Conservation (phyloP, 139 green algal genomes). For the Haematococcus lacustris region DNA sequence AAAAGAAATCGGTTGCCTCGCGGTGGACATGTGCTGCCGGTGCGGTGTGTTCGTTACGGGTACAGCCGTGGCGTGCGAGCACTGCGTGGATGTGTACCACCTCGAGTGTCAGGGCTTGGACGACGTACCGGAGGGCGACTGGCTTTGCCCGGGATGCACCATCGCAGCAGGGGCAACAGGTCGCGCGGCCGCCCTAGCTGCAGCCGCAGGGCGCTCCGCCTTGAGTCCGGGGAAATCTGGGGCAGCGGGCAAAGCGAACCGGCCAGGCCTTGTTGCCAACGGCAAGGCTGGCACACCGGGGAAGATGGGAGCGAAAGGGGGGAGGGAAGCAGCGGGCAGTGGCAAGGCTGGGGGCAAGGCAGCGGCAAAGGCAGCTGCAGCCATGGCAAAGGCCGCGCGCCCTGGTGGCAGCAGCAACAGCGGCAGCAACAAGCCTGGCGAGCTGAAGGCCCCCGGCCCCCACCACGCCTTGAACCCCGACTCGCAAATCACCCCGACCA, state of each 20-base stretch:
- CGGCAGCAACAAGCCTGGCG: too few species aligned
- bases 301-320: not conserved
- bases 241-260: not conserved
- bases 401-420: too few species aligned
- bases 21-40: constrained; percentile 6
- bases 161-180: not conserved
- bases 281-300: not conserved
- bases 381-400: too few species aligned
- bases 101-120: constrained; percentile 2
- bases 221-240: not conserved
- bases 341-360: too few species aligned
- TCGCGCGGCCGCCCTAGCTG: not conserved
- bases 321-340: not conserved
- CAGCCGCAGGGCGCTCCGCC: not conserved
- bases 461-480: too few species aligned
- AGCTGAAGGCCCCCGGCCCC: too few species aligned
- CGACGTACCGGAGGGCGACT: constrained; percentile 2
- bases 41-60: constrained; percentile 2
- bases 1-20: constrained; percentile 1
- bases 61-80: not conserved
- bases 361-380: too few species aligned
- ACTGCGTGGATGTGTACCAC: constrained; percentile 13
- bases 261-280: too few species aligned
- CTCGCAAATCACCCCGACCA: too few species aligned
- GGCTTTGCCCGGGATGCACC: constrained; percentile 5